Conservation (phyloP, 306 rosid species). For the Prunus mume region DNA sequence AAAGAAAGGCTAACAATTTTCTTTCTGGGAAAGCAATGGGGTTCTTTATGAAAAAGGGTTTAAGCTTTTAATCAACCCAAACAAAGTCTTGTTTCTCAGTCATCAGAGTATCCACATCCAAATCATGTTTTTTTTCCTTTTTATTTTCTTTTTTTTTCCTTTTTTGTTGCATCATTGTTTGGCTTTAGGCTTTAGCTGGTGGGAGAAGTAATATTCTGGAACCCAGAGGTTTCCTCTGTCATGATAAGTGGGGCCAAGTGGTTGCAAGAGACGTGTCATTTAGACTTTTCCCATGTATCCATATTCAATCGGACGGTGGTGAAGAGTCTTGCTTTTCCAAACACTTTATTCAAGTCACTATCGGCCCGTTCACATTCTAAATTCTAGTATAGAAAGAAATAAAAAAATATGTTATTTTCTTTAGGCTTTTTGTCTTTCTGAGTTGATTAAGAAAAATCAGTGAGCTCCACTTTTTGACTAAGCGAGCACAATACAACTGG, state of each 20-base stretch:
- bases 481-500: background rate
- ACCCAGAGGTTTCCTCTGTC: conserved; percentile 27
- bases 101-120: background rate
- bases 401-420: background rate
- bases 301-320: conserved; percentile 7
- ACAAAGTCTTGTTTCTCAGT: background rate
- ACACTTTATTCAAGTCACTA: background rate
- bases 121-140: background rate
- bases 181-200: conserved; percentile 5
- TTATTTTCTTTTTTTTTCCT: too few relatives aligned
- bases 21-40: conserved; percentile 8
- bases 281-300: background rate
- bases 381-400: background rate
- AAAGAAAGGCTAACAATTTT: background rate
- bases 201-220: conserved; percentile 8
- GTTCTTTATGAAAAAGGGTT: background rate
- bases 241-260: conserved; percentile 30
- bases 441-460: background rate
- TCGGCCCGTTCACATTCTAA: background rate
- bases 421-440: background rate
- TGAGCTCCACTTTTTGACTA: background rate
- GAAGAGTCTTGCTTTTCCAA: background rate
- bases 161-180: background rate
- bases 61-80: background rate
- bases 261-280: conserved; percentile 27